Evolutionary conservation across 192 early-diverging fungal genomes (phyloP).

Genomic region (Chytriomyces sp.): DNA sequence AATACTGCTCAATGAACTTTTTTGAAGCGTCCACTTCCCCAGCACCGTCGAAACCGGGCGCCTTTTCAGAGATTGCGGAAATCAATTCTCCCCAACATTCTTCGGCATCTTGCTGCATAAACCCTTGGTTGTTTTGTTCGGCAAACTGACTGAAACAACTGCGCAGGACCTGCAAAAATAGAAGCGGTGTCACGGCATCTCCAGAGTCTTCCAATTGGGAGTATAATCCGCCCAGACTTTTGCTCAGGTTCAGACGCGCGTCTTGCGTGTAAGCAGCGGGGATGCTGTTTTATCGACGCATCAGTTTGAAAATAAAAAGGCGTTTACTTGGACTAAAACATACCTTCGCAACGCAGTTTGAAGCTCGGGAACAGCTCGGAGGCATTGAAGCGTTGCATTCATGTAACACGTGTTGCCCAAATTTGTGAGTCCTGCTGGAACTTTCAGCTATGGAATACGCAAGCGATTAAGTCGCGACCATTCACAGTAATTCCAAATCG

Average conservation of each 20-base stretch:
- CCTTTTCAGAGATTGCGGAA: constrained; percentile 67
- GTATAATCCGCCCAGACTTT: constrained; percentile 76
- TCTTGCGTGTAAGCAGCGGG: constrained; percentile 57
- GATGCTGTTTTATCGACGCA: constrained; percentile 44
- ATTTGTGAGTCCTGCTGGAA: constrained; percentile 90
- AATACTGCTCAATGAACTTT: constrained; percentile 80
- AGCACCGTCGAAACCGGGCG: constrained; percentile 51
- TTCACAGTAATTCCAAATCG: constrained; percentile 5
- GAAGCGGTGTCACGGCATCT: constrained; percentile 73
- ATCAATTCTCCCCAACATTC: constrained; percentile 95
- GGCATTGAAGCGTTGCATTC: constrained; percentile 93
- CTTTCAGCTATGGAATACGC: constrained; percentile 67
- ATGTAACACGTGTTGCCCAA: constrained; percentile 83
- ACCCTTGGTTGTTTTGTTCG: constrained; percentile 72
- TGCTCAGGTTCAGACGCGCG: constrained; percentile 66
- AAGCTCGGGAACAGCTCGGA: constrained; percentile 87
- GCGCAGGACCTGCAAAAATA: constrained; percentile 63
- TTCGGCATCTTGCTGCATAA: constrained; percentile 96
- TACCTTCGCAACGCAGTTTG: constrained; percentile 63
- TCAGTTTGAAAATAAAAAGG: constrained; percentile 19
- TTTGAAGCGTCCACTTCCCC: constrained; percentile 44
- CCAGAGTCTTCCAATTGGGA: constrained; percentile 70
- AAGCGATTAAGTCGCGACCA: not conserved
- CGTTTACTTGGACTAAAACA: constrained; percentile 15
- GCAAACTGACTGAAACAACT: constrained; percentile 85